Base-by-base conservation (phyloP, 2,329 filamentous ascomycete species). In the Verticillium isaacii region DNA sequence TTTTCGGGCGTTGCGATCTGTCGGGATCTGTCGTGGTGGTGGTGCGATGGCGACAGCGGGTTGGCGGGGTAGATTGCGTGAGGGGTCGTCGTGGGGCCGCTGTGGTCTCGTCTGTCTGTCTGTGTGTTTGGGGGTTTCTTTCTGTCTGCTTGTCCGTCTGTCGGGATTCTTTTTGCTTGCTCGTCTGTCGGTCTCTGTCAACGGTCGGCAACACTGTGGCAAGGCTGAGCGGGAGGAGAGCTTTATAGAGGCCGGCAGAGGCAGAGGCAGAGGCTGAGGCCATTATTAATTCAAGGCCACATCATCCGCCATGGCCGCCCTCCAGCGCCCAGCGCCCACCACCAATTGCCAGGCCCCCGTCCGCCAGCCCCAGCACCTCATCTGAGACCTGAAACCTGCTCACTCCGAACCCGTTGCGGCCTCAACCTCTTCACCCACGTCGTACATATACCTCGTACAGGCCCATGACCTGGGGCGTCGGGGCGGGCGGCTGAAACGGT, bases 321-420 rank as follows among this genome's bases (percentile, higher is more conserved):
- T n/a, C n/a, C 23, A 11, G n/a, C n/a, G n/a, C n/a, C n/a, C n/a
- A n/a, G n/a, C n/a, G n/a, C n/a, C n/a, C n/a, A n/a, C n/a, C n/a
- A n/a, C n/a, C n/a, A 61, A 60, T 60, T 59, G 55, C 34, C 25
- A 25, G 25, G 25, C 25, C 25, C 25, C 25, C 25, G 25, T 25
- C 25, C 25, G 25, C 25, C 25, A 25, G 11, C 45, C n/a, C 17
- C n/a, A 25, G 45, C 45, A 25, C 41, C 41, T 50, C 45, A 25
- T 50, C 45, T 25, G 45, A 50, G 45, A 50, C 56, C 62, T 65
- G 64, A 65, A 65, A 65, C 64, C 61, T 65, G 64, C 64, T 65
- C 64, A 65, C 60, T 19, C 56, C 25, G 29, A 8, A 5, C 37
- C 29, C 23, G 9, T n/a, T 50, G 5, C n/a, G 12, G n/a, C 9